A percentile compares a stretch with the other conserved stretches of the same genome.
Evolutionary conservation across 1,284 basidiomycete genomes (phyloP).

Genomic region (Pseudozyma sp.): DNA sequence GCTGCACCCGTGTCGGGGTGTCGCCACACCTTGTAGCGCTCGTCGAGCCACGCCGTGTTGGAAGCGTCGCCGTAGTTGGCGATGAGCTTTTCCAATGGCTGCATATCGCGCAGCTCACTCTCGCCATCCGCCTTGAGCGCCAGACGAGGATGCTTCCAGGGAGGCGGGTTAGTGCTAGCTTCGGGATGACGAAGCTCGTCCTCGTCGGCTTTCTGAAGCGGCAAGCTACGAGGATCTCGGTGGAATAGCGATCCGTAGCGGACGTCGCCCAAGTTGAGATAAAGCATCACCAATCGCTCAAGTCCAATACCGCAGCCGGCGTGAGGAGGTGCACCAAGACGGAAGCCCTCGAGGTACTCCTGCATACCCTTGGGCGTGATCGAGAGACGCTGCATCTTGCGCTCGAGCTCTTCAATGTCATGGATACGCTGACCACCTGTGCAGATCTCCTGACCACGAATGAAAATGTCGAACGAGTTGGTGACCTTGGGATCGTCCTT

Average conservation of each 20-base stretch:
- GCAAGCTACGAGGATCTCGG: slow-evolving; percentile 65
- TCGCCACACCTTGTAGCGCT: slow-evolving; percentile 74
- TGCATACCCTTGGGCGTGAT: slow-evolving; percentile 60
- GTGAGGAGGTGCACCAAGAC: slow-evolving; percentile 65
- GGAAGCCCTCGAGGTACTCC: slow-evolving; percentile 67
- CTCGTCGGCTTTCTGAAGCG: slow-evolving; percentile 35
- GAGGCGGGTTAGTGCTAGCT: slow-evolving; percentile 61
- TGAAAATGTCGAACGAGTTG: slow-evolving; percentile 67
- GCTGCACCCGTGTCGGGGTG: slow-evolving; percentile 72
- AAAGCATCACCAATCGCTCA: slow-evolving; percentile 66
- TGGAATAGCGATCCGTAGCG: slow-evolving; percentile 66
- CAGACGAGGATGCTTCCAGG: slow-evolving; percentile 47
- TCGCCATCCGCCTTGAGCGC: slow-evolving; percentile 33
- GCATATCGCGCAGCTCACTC: slow-evolving; percentile 55
- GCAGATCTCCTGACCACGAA: slow-evolving; percentile 67
- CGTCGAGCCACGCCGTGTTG: slow-evolving; percentile 74
- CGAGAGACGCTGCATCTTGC: slow-evolving; percentile 54
- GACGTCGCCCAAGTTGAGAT: slow-evolving; percentile 66
- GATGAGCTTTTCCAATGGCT: slow-evolving; percentile 71
- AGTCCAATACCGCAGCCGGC: slow-evolving; percentile 68
- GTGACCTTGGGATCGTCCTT: slow-evolving; percentile 54
- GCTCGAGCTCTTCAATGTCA: slow-evolving; percentile 57
- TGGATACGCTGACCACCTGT: slow-evolving; percentile 68
- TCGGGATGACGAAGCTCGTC: slow-evolving; percentile 61
- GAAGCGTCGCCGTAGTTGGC: slow-evolving; percentile 74